A percentile compares a stretch with the other conserved stretches of the same genome.
phyloP scores from a whole-genome alignment of 331 rosid genomes.

The Arachis monticola region DNA sequence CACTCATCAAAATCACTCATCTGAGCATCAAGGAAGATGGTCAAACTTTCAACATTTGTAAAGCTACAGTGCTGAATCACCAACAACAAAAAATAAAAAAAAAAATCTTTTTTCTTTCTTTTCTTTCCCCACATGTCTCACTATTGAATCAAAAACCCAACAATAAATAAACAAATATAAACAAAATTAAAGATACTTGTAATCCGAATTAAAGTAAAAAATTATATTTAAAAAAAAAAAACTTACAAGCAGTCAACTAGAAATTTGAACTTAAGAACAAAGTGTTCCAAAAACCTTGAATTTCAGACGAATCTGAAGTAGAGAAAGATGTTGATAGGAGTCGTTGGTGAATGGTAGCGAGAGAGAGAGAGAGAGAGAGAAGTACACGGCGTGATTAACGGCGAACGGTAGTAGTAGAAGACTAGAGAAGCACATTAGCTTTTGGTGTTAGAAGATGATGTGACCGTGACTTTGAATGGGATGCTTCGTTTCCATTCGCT shows the following conservation, averaged over 20 bases:
- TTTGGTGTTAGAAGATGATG: constrained; percentile 29
- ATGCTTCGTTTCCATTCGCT: constrained; percentile 51
- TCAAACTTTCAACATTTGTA: constrained; percentile 31
- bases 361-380: constrained; percentile 11
- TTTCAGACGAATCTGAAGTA: constrained; percentile 49
- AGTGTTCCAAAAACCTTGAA: constrained; percentile 40
- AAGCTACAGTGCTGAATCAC: constrained; percentile 24
- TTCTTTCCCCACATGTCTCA: constrained; percentile 41
- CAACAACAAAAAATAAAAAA: no score
- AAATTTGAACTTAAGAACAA: constrained; percentile 13
- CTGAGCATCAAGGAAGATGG: constrained; percentile 26
- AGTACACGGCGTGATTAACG: constrained; percentile 38
- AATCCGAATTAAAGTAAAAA: constrained; percentile 39
- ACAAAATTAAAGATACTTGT: background rate
- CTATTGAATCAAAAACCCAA: constrained; percentile 37
- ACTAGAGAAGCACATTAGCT: constrained; percentile 48
- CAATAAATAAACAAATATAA: background rate
- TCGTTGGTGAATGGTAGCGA: constrained; percentile 25
- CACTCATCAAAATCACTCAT: constrained; percentile 28
- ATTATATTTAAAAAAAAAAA: constrained; percentile 31
- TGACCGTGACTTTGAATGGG: constrained; percentile 44
- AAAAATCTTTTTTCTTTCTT: background rate
- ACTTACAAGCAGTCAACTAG: background rate
- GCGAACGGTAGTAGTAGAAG: constrained; percentile 34
- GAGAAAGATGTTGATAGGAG: constrained; percentile 12